These are phyloP conservation scores for Cytidiella melzeri DNA, from an alignment of 768 basidiomycete genomes.

Conservation along the genomic window DNA sequence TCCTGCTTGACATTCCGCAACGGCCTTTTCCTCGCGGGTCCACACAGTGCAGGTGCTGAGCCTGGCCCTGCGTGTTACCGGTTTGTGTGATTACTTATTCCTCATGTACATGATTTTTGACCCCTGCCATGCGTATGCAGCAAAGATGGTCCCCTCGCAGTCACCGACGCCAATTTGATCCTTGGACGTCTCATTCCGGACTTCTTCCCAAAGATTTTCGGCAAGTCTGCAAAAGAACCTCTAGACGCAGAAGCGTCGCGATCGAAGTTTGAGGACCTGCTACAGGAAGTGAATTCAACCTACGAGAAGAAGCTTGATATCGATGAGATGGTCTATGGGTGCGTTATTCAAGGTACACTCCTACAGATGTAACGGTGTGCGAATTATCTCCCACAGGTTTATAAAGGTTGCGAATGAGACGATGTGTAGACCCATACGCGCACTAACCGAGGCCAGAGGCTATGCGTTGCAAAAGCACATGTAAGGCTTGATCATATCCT, in stretches of 20 bases:
- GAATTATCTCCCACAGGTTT: conserved; percentile 45
- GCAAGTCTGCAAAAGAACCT: conserved; percentile 79
- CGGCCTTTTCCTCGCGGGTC: conserved; percentile 86
- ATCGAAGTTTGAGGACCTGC: conserved; percentile 60
- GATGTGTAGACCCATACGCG: conserved; percentile 90
- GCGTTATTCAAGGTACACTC: background rate
- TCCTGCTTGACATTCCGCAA: conserved; percentile 85
- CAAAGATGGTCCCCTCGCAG: conserved; percentile 86
- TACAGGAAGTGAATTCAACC: conserved; percentile 62
- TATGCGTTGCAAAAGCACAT: conserved; percentile 75
- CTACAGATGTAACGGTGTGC: background rate
- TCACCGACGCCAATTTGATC: conserved; percentile 90
- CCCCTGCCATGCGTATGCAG: conserved; percentile 31
- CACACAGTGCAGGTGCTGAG: conserved; percentile 89
- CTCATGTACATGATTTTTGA: background rate
- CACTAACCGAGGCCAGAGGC: conserved; percentile 85
- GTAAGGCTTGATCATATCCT: conserved; percentile 24
- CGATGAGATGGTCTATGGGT: conserved; percentile 91
- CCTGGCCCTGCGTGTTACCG: conserved; percentile 92
- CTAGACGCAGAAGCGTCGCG: conserved; percentile 71
- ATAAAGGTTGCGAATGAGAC: conserved; percentile 97
- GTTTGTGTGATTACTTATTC: conserved; percentile 33
- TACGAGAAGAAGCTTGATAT: conserved; percentile 53
- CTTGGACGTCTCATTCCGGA: conserved; percentile 85
- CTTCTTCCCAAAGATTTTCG: conserved; percentile 94